Evolutionary conservation across 2,329 filamentous ascomycete species (phyloP).

Genomic region (Talaromyces sp.): DNA sequence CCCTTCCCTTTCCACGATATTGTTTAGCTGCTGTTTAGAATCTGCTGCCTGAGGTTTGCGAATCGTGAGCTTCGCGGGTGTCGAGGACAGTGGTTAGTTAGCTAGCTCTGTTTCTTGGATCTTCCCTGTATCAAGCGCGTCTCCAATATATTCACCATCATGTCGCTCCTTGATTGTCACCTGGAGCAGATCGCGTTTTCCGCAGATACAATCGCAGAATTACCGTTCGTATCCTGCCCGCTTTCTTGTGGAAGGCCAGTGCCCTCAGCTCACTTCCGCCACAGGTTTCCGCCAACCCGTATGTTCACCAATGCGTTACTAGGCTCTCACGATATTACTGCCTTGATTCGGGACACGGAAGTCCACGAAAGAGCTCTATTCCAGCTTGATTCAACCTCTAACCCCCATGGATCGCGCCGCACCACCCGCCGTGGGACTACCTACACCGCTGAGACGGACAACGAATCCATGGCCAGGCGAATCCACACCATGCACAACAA

Average conservation of each 20-base stretch:
- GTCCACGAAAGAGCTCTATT: constrained; percentile 92
- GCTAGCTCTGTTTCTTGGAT: not conserved
- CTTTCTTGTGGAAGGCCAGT: not conserved
- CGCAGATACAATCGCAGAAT: constrained; percentile 73
- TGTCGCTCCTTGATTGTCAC: constrained; percentile 71
- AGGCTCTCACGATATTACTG: constrained; percentile 85
- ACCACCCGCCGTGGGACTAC: constrained; percentile 53
- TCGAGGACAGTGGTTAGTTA: no score
- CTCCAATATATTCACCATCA: constrained; percentile 39
- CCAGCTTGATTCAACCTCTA: constrained; percentile 75
- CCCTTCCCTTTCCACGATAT: not conserved
- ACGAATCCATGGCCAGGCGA: constrained; percentile 49
- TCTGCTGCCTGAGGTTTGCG: constrained; percentile 17
- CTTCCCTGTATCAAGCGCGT: not conserved
- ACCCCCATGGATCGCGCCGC: constrained; percentile 51
- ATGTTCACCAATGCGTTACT: constrained; percentile 95
- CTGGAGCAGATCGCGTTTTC: constrained; percentile 76
- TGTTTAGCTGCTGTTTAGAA: not conserved
- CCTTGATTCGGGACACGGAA: constrained; percentile 93
- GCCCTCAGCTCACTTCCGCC: constrained; percentile 3
- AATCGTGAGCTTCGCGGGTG: no score
- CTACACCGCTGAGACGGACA: constrained; percentile 44
- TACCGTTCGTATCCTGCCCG: constrained; percentile 60
- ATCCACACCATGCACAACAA: constrained; percentile 58
- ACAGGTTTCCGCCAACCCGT: constrained; percentile 84